Base-by-base conservation (phyloP, 305 asterid species). In the Fraxinus paxiana region DNA sequence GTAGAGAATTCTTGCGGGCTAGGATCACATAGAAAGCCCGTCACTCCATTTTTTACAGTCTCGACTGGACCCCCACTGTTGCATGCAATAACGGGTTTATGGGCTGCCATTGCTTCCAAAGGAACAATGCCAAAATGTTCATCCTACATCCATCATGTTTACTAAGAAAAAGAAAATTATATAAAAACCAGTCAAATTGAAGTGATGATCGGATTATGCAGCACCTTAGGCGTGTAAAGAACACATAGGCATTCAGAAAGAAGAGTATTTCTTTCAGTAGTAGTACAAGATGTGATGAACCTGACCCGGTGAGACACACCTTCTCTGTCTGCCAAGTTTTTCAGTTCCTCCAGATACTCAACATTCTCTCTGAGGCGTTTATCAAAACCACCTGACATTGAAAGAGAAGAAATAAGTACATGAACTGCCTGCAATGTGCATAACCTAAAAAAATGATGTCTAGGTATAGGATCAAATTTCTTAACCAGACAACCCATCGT, bases 41-140 rank as follows among this genome's bases (percentile, higher is more conserved):
- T 94, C 70, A 84, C 87, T 6, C 93, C 95, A 8, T 87, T 82
- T 76, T 87, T 92, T 73, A 96, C 79, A 0, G 97, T 87, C 95
- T 96, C 98, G 20, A 94, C 92, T 2, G 99, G 98, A 10, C 98
- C 98, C 24, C 97, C 97, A 73, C 97, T 92, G 77, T 93, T 90
- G 87, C 98, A 92, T 6, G 98, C 97, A 28, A 93, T 89, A 35
- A 96, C 98, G 0, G 98, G 98, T 83, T 96, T 94, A 82, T 89
- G 80, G 2, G 98, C 93, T 37, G 98, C 98, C 99, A 96, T 96
- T 43, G 99, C 98, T 84, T 96, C 99, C 82, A 96, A 17, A 74
- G 99, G 99, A 76, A 96, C 99, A 30, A 96, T 96, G 61, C 99
- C 99, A 20, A 96, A 96, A 88, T 96, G 99, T 79, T 96, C 99